These are phyloP conservation scores for Brachypodium distachyon DNA, from an alignment of 202 grass and related monocot species.

Conservation along the genomic window DNA sequence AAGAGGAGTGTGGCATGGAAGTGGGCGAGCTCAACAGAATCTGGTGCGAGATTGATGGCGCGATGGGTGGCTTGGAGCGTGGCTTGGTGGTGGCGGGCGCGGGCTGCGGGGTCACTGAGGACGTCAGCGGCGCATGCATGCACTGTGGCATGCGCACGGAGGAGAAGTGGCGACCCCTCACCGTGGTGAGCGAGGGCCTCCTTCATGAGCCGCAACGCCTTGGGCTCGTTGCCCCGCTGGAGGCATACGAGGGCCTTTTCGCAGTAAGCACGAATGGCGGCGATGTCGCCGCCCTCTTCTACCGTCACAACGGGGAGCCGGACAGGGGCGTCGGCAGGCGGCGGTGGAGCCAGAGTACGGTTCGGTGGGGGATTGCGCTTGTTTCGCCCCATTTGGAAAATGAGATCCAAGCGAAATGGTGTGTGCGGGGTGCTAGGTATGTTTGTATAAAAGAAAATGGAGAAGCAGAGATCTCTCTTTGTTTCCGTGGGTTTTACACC, in stretches of 20 bases:
- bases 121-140: slow-evolving; percentile 31
- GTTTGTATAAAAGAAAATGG: too few relatives aligned
- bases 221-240: slow-evolving; percentile 56
- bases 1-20: slow-evolving; percentile 66
- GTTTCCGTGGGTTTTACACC: too few relatives aligned
- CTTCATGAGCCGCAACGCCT: slow-evolving; percentile 59
- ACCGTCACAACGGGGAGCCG: too few relatives aligned
- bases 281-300: background rate
- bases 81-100: slow-evolving; percentile 45
- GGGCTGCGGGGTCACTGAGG: slow-evolving; percentile 44
- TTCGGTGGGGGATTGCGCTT: slow-evolving; percentile 54
- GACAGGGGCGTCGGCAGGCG: background rate
- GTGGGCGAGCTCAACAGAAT: slow-evolving; percentile 68
- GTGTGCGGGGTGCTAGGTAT: too few relatives aligned
- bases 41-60: slow-evolving; percentile 57
- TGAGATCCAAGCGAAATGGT: too few relatives aligned
- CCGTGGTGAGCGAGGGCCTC: slow-evolving; percentile 45
- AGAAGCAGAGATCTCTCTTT: too few relatives aligned
- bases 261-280: slow-evolving; percentile 42
- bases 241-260: slow-evolving; percentile 40
- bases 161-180: slow-evolving; percentile 41
- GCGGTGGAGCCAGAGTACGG: slow-evolving; percentile 44
- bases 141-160: slow-evolving; percentile 67
- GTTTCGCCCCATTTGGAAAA: slow-evolving; percentile 45
- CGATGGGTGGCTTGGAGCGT: slow-evolving; percentile 50